phyloP scores from a whole-genome alignment of 75 land plant genomes.

The Larix kaempferi region DNA sequence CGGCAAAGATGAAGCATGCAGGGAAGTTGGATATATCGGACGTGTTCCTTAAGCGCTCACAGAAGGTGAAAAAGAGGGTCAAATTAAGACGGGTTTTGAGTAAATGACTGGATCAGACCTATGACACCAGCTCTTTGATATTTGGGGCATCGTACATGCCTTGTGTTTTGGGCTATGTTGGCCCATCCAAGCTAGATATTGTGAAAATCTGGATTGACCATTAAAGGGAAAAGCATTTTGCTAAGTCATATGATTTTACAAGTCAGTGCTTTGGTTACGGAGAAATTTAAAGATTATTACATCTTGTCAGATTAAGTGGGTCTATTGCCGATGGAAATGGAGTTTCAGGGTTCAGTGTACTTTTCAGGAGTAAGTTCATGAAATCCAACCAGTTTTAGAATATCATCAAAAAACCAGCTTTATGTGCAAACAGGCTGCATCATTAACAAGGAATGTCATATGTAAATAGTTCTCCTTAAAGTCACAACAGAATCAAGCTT shows the following conservation, averaged over 20 bases:
- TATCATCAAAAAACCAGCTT: not conserved
- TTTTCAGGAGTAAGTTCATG: not conserved
- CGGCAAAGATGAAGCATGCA: conserved; percentile 45
- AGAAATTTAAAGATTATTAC: not conserved
- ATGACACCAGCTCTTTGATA: not conserved
- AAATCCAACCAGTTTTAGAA: not conserved
- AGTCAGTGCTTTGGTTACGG: not conserved
- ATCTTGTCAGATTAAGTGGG: not conserved
- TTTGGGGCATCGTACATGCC: not conserved
- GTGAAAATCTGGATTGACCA: not conserved
- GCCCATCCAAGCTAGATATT: not conserved
- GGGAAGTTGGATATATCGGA: conserved; percentile 46
- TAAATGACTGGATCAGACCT: not conserved
- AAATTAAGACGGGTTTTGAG: conserved; percentile 11
- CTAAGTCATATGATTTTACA: not conserved
- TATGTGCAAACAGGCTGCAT: not conserved
- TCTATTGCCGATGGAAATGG: not conserved
- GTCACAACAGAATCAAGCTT: no score
- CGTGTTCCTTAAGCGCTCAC: conserved; percentile 36
- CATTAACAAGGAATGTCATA: no score
- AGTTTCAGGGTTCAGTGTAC: not conserved
- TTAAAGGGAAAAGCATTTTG: not conserved
- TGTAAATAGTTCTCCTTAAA: no score
- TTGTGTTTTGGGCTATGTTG: not conserved
- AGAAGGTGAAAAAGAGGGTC: conserved; percentile 42